A percentile compares a stretch with the other conserved stretches of the same genome.
These are phyloP conservation scores for Monilinia laxa DNA, from an alignment of 2,329 filamentous ascomycete species.

Conservation along the genomic window DNA sequence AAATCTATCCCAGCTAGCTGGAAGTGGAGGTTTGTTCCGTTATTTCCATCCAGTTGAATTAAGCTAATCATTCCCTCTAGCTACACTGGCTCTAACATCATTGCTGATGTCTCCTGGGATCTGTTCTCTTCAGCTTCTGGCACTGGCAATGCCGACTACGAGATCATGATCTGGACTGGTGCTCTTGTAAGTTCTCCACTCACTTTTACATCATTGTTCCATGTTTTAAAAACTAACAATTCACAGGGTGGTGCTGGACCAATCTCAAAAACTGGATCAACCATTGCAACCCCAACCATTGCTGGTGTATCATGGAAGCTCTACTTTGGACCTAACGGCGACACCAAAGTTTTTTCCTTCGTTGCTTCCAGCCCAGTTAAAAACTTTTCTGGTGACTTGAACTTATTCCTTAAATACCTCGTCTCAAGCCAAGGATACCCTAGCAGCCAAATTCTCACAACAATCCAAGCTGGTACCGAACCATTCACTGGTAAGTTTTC, in stretches of 20 bases:
- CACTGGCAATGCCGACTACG: slow-evolving; percentile 53
- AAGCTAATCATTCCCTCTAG: slow-evolving; percentile 27
- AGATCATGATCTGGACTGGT: slow-evolving; percentile 65
- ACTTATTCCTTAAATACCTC: slow-evolving; percentile 58
- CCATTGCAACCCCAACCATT: slow-evolving; percentile 55
- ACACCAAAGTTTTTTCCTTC: slow-evolving; percentile 61
- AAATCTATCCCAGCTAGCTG: slow-evolving; percentile 43
- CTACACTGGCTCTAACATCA: slow-evolving; percentile 51
- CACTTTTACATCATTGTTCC: background rate
- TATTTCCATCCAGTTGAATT: background rate
- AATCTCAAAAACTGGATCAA: slow-evolving; percentile 52
- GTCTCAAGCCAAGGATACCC: slow-evolving; percentile 48
- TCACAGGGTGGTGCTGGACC: slow-evolving; percentile 53
- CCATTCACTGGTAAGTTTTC: slow-evolving; percentile 47
- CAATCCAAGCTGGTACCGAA: slow-evolving; percentile 56
- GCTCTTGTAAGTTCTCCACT: slow-evolving; percentile 42
- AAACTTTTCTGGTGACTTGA: slow-evolving; percentile 57
- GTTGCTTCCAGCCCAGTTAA: slow-evolving; percentile 49
- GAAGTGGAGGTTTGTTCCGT: slow-evolving; percentile 42
- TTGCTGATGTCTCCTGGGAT: slow-evolving; percentile 62
- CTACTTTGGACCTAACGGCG: slow-evolving; percentile 59
- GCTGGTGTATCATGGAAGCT: slow-evolving; percentile 57
- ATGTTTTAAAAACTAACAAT: background rate
- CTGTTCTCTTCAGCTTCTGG: slow-evolving; percentile 55
- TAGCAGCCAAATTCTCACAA: slow-evolving; percentile 52